Evolutionary conservation across 2,329 filamentous ascomycete genomes (phyloP).

Genomic region (Trichophyton simii): DNA sequence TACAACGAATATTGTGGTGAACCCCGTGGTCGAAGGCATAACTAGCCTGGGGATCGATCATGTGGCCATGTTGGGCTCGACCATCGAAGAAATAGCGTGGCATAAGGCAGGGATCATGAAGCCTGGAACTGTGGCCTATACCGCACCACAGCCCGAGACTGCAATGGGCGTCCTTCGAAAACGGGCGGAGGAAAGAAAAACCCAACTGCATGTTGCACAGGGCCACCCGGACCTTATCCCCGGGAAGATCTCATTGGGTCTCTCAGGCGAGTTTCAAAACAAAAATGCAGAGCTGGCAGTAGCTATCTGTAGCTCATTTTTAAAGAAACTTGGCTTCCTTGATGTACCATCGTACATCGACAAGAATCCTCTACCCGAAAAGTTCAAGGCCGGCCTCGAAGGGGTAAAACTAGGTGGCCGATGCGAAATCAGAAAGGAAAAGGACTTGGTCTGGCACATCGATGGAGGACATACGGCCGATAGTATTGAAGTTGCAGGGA

Average conservation of each 20-base stretch:
- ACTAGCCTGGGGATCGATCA: constrained; percentile 80
- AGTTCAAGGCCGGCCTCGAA: constrained; percentile 54
- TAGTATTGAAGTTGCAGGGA: constrained; percentile 61
- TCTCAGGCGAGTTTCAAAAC: constrained; percentile 51
- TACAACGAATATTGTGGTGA: constrained; percentile 70
- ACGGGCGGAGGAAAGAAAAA: constrained; percentile 40
- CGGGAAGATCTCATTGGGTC: constrained; percentile 41
- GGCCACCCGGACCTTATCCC: constrained; percentile 36
- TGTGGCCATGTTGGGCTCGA: constrained; percentile 63
- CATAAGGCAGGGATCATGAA: constrained; percentile 88
- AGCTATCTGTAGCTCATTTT: constrained; percentile 33
- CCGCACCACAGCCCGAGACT: constrained; percentile 43
- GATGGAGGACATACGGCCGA: constrained; percentile 84
- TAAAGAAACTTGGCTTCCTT: constrained; percentile 25
- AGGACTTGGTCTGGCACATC: constrained; percentile 59
- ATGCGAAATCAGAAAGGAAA: constrained; percentile 55
- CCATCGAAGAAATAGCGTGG: constrained; percentile 75
- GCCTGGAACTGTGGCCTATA: constrained; percentile 48
- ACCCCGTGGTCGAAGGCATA: constrained; percentile 59
- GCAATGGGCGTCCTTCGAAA: constrained; percentile 46
- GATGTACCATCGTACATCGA: constrained; percentile 27
- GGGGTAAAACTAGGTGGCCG: constrained; percentile 59
- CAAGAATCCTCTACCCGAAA: constrained; percentile 40
- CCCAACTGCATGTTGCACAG: constrained; percentile 37
- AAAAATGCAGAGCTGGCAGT: constrained; percentile 50